These are phyloP conservation scores for Desmodesmus armatus DNA, from an alignment of 139 green algal genomes.

Conservation along the genomic window DNA sequence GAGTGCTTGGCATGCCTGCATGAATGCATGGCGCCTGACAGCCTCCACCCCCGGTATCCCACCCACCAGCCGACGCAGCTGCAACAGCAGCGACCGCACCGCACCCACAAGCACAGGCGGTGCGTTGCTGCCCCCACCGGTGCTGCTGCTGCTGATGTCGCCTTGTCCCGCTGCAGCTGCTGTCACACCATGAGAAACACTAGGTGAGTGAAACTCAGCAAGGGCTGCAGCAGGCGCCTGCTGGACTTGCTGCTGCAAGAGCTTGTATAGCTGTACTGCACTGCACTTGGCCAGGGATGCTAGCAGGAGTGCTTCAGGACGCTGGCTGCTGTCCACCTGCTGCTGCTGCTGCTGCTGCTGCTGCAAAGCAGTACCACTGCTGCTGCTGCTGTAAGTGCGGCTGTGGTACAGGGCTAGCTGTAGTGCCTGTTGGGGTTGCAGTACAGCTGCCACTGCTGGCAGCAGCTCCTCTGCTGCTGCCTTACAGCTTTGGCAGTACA, in stretches of 20 bases:
- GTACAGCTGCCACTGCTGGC: not conserved
- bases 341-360: not conserved
- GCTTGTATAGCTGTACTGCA: not conserved
- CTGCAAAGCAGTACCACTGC: not conserved
- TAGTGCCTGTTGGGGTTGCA: conserved; percentile 30
- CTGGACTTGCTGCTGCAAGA: conserved; percentile 4
- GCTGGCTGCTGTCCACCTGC: not conserved
- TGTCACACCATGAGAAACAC: not conserved
- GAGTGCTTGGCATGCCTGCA: not conserved
- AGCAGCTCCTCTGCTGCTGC: conserved; percentile 20
- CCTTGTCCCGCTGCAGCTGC: not conserved
- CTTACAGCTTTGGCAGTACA: conserved; percentile 24
- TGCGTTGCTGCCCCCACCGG: not conserved
- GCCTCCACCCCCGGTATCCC: not conserved
- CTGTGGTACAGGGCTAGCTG: not conserved
- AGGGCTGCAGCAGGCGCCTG: not conserved
- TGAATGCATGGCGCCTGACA: conserved; percentile 10
- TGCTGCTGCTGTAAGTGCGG: not conserved
- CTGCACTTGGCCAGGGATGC: not conserved
- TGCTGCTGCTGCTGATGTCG: not conserved
- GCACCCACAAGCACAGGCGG: no score
- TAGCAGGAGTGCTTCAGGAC: conserved; percentile 8
- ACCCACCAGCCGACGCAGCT: conserved; percentile 9
- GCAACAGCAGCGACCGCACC: not conserved
- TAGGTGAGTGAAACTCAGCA: not conserved